Evolutionary conservation across 352 stramenopile species (phyloP).

Genomic region (Pythium angustatum): DNA sequence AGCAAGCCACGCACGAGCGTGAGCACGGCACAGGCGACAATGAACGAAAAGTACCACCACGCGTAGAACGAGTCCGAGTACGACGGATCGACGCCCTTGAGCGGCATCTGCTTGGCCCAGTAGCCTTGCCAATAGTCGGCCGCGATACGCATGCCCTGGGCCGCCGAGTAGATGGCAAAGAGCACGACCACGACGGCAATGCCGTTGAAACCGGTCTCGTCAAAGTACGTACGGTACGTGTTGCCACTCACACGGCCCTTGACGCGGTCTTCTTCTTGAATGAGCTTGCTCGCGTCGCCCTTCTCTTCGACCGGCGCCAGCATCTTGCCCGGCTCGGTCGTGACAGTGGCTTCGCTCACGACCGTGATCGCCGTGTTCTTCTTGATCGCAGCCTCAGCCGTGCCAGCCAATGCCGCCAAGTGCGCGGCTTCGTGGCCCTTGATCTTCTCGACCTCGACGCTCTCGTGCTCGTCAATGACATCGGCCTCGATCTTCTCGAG

Average conservation of each 20-base stretch:
- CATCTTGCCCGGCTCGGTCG: conserved; percentile 4
- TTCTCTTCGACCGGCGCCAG: neutral
- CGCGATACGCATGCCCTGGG: conserved; percentile 24
- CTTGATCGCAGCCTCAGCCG: neutral
- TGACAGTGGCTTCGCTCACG: conserved; percentile 1
- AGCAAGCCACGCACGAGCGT: conserved; percentile 34
- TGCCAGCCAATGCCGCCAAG: neutral
- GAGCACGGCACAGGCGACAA: conserved; percentile 30
- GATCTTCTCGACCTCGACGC: conserved; percentile 16
- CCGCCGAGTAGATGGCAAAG: conserved; percentile 19
- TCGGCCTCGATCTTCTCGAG: conserved; percentile 15
- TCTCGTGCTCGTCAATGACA: conserved; percentile 28
- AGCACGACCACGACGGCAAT: conserved; percentile 29
- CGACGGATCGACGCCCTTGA: conserved; percentile 18
- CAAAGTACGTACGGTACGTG: conserved; percentile 38
- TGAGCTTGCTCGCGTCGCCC: conserved; percentile 16
- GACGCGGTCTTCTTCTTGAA: conserved; percentile 38
- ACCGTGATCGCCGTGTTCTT: neutral
- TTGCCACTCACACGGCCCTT: conserved; percentile 32
- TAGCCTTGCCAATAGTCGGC: conserved; percentile 32
- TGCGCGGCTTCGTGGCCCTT: conserved; percentile 24
- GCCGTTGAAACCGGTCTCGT: conserved; percentile 34
- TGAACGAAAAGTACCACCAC: conserved; percentile 49
- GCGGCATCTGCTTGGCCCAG: conserved; percentile 33
- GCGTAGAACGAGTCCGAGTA: conserved; percentile 30